Percentiles rank a stretch among this genome's conserved stretches.
These are phyloP conservation scores for Colletotrichum cuscutae DNA, from an alignment of 2,329 filamentous ascomycete species.

Conservation along the genomic window DNA sequence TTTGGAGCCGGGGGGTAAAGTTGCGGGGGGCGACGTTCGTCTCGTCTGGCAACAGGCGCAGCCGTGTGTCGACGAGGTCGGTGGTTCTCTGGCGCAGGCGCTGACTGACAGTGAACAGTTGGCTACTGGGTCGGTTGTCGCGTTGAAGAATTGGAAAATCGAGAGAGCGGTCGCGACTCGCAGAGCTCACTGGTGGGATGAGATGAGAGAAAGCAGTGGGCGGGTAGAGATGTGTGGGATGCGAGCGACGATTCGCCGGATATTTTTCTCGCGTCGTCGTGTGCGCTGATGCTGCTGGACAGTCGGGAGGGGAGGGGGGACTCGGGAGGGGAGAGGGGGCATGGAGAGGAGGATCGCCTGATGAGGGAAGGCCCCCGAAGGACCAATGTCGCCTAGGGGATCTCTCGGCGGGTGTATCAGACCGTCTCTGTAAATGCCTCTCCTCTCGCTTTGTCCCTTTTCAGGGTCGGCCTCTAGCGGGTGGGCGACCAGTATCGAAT, in stretches of 20 bases:
- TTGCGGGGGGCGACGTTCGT: conserved; percentile 29
- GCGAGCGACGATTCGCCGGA: conserved; percentile 17
- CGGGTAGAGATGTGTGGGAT: conserved; percentile 16
- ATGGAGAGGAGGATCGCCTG: conserved; percentile 19
- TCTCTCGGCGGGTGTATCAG: conserved; percentile 13
- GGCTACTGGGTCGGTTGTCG: neutral
- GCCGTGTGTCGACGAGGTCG: conserved; percentile 10
- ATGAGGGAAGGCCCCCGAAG: conserved; percentile 16
- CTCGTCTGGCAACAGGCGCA: conserved; percentile 18
- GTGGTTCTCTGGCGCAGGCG: neutral
- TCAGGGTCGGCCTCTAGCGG: neutral
- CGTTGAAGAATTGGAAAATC: conserved; percentile 3
- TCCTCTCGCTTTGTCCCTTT: neutral
- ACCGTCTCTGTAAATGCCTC: conserved; percentile 13
- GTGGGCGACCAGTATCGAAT: neutral
- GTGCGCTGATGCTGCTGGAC: conserved; percentile 5
- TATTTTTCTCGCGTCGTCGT: conserved; percentile 26
- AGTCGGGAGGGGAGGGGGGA: conserved; percentile 2
- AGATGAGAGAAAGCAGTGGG: neutral
- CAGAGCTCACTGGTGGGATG: conserved; percentile 23
- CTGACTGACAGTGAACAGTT: neutral
- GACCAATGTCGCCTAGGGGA: conserved; percentile 16
- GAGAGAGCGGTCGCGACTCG: conserved; percentile 16
- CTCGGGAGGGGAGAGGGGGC: neutral
- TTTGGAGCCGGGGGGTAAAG: conserved; percentile 28